Base-by-base conservation (phyloP, 1,284 basidiomycete species). In the Rhizoctonia solani region DNA sequence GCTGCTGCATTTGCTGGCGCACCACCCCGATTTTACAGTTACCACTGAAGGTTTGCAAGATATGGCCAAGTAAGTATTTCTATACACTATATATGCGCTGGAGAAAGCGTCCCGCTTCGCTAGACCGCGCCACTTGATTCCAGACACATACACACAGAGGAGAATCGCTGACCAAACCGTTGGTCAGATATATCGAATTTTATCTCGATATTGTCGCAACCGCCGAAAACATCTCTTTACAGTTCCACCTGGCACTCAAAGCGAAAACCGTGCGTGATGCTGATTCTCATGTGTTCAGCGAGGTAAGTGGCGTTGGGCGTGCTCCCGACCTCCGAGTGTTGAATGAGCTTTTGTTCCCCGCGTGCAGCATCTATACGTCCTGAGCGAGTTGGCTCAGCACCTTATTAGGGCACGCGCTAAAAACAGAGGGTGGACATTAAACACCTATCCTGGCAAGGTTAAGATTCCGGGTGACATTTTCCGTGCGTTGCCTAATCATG, bases 181-280 rank as follows among this genome's bases (percentile, higher is more conserved):
- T n/a, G n/a, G n/a, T n/a, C n/a, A 93, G 92, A 77, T 97, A 98
- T 76, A 83, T 99, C 69, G 87, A 92, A 25, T 90, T 97, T 73
- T 99, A 93, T 76, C 80, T 98, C 8, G 88, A 92, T 56, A 81
- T 86, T 54, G 79, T 98, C 13, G 87, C 85, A 9, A 86, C 82
- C 4, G 75, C 83, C 21, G 89, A 96, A 53, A 98, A 95, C 71
- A 80, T 97, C 13, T 85, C 90, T 0, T 79, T 97, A 3, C 79
- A 99, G 19, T 95, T 87, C 72, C 87, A 94, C 74, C 82, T 98
- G 8, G 90, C 94, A 0, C 79, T 83, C 72, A 91, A 90, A 74
- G 81, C 88, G 68, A 99, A 98, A 80, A 92, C 90, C 0, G 90
- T 96, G 3, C 82, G 89, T 5, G 95, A 97, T 75, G 80, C 85